These are phyloP conservation scores for Anthostomella pinea DNA, from an alignment of 2,329 filamentous ascomycete genomes.

Conservation along the genomic window DNA sequence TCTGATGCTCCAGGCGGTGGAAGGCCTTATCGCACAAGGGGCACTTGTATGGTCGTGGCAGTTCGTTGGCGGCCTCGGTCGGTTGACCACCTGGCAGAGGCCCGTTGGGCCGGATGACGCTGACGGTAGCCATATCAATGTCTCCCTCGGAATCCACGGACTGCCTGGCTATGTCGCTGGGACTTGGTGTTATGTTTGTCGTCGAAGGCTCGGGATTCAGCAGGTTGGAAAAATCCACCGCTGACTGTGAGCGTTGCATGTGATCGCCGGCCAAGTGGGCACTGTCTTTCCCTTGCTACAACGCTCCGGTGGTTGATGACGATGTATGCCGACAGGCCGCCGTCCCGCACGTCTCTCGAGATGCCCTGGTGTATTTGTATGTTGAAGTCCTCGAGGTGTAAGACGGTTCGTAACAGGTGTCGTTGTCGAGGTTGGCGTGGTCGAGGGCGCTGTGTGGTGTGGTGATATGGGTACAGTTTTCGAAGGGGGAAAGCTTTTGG, in stretches of 20 bases:
- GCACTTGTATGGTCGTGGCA: slow-evolving; percentile 97
- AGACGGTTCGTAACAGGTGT: not conserved
- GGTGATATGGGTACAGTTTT: slow-evolving; percentile 29
- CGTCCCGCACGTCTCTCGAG: too few relatives aligned
- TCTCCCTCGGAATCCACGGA: slow-evolving; percentile 33
- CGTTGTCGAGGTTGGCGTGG: slow-evolving; percentile 5
- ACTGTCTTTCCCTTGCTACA: slow-evolving; percentile 7
- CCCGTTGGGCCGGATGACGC: slow-evolving; percentile 60
- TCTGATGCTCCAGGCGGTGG: slow-evolving; percentile 94
- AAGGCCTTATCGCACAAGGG: slow-evolving; percentile 98
- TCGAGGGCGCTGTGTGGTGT: slow-evolving; percentile 16
- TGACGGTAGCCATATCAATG: slow-evolving; percentile 53
- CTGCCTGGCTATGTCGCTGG: slow-evolving; percentile 28
- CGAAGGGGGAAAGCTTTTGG: slow-evolving; percentile 29
- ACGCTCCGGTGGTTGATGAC: too few relatives aligned
- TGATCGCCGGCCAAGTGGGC: slow-evolving; percentile 48
- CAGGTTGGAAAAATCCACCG: slow-evolving; percentile 73
- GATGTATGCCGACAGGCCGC: too few relatives aligned
- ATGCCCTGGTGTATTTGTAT: not conserved
- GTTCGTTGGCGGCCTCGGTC: slow-evolving; percentile 62
- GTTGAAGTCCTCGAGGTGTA: slow-evolving; percentile 1
- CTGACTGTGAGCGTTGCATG: slow-evolving; percentile 73
- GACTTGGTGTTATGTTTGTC: slow-evolving; percentile 31
- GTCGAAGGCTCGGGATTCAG: slow-evolving; percentile 59
- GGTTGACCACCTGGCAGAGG: slow-evolving; percentile 60